phyloP scores from a whole-genome alignment of 495 filamentous ascomycete genomes.

The Delitschia confertaspora region DNA sequence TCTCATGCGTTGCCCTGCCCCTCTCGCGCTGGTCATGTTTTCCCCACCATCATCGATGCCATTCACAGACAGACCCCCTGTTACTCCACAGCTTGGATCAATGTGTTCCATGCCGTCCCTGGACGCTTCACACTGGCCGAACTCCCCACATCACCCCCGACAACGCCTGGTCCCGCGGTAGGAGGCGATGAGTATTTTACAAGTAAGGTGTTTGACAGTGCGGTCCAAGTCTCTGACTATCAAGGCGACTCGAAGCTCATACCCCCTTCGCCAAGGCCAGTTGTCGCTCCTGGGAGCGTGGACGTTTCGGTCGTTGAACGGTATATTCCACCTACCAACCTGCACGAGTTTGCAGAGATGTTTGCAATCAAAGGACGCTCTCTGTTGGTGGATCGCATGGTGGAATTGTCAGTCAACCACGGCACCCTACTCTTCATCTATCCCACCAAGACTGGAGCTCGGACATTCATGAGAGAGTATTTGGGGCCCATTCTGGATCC shows the following conservation, averaged over 20 bases:
- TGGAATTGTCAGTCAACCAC: conserved; percentile 51
- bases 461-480: conserved; percentile 55
- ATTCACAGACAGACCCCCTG: conserved; percentile 44
- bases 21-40: conserved; percentile 43
- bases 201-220: conserved; percentile 46
- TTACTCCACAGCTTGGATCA: conserved; percentile 46
- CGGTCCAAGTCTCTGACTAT: conserved; percentile 49
- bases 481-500: conserved; percentile 61
- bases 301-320: conserved; percentile 61
- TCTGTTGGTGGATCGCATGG: conserved; percentile 57
- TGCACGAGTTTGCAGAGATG: conserved; percentile 52
- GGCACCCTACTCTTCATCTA: conserved; percentile 62
- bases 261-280: conserved; percentile 45
- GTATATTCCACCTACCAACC: conserved; percentile 57
- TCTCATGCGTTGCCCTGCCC: conserved; percentile 57
- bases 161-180: conserved; percentile 44
- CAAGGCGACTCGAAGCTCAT: conserved; percentile 35
- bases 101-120: conserved; percentile 55
- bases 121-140: conserved; percentile 54
- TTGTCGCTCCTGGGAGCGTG: conserved; percentile 56
- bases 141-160: conserved; percentile 52
- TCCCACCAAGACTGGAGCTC: conserved; percentile 54
- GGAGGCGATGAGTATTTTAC: conserved; percentile 50
- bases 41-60: conserved; percentile 44
- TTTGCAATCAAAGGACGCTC: conserved; percentile 50